Evolutionary conservation across 1,284 basidiomycete genomes (phyloP).

Genomic region (Ceratobasidium sp.): DNA sequence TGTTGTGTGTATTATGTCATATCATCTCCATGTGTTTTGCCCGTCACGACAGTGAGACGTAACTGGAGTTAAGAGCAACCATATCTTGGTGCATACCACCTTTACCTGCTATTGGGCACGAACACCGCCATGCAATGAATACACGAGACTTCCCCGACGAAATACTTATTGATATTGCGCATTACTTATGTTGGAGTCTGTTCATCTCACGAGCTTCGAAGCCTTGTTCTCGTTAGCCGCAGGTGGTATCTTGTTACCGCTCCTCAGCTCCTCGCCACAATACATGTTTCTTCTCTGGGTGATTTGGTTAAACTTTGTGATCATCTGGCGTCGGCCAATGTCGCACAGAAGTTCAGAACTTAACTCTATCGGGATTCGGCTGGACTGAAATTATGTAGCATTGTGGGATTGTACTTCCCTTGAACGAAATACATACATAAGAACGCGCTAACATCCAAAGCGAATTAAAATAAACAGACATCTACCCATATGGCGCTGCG

Average conservation of each 20-base stretch:
- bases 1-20: too few relatives aligned
- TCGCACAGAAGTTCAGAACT: conserved; percentile 1
- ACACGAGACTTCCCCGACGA: conserved; percentile 22
- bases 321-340: conserved; percentile 11
- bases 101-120: too few relatives aligned
- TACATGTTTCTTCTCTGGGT: conserved; percentile 11
- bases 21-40: too few relatives aligned
- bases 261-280: neutral
- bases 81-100: too few relatives aligned
- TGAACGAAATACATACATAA: neutral
- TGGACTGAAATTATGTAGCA: too few relatives aligned
- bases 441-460: conserved; percentile 2
- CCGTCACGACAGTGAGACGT: too few relatives aligned
- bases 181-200: conserved; percentile 1
- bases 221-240: conserved; percentile 6
- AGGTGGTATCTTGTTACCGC: conserved; percentile 18
- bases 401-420: neutral
- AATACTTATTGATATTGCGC: conserved; percentile 8
- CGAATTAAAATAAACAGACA: neutral
- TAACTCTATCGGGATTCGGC: too few relatives aligned
- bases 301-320: conserved; percentile 17
- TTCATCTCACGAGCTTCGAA: conserved; percentile 9
- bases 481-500: conserved; percentile 29
- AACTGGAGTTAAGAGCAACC: too few relatives aligned
- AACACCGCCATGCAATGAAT: neutral